Evolutionary conservation across 164 flowering plant species (phyloP), one percentile per base, ranked within the genome.

Genomic region (Santalum album): DNA sequence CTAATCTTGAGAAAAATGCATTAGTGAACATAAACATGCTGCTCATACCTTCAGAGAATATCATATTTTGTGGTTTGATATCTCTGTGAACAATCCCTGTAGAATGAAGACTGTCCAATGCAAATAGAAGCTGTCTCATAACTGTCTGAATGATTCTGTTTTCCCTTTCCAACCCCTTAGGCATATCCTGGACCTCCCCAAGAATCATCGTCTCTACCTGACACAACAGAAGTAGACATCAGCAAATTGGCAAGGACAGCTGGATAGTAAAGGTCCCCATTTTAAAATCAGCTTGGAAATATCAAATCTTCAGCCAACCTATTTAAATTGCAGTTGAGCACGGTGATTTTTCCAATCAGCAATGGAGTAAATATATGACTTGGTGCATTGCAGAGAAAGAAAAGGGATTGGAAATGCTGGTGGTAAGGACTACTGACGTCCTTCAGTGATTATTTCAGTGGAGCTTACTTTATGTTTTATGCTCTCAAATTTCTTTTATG

Each of bases 81-180:
- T 92, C 99, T 71, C 99, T 77, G 50, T 87, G 96, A 54, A 92
- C 96, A 70, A 92, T 92, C 43, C 99, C 96, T 12, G 96, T 87
- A 32, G 99, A 89, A 70, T 92, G 99, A 57, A 92, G 95, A 48
- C 96, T 83, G 73, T 92, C 99, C 66, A 92, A 59, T 59, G 96
- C 96, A 77, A 92, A 89, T 66, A 92, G 69, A 47, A 89, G 60
- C 61, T 87, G 96, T 55, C 91, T 69, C 80, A 83, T 72, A 35
- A 92, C 72, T 43, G 99, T 89, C 55, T 89, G 96, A 66, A 92
- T 89, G 73, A 89, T 92, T 77, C 59, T 80, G 50, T 85, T 85
- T 66, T 92, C 99, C 61, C 96, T 83, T 71, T 80, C 96, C 52
- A 89, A 25, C 54, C 96, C 96, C 70, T 83, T 92, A 12, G 94